Evolutionary conservation across 768 basidiomycete species (phyloP).

Genomic region (Ramaria sp.): DNA sequence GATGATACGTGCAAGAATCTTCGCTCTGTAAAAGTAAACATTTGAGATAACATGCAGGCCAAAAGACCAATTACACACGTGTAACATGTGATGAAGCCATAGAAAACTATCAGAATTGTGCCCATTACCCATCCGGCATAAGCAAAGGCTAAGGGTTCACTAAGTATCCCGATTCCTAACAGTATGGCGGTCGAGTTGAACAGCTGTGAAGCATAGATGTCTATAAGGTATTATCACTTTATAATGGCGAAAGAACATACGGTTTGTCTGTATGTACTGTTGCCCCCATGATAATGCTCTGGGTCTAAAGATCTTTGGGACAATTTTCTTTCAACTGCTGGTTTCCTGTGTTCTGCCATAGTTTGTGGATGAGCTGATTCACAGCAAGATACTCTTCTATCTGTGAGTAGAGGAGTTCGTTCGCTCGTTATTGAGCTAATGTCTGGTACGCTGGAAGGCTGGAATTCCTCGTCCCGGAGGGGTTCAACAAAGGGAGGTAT

Average conservation of each 20-base stretch:
- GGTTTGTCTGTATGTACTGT: conserved; percentile 35
- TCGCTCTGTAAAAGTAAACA: conserved; percentile 45
- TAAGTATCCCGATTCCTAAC: conserved; percentile 81
- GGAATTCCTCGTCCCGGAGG: conserved; percentile 3
- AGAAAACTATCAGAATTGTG: conserved; percentile 59
- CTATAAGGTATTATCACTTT: not conserved
- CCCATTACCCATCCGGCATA: conserved; percentile 86
- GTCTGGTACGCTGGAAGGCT: not conserved
- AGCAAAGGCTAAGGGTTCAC: conserved; percentile 84
- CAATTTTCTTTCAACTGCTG: not conserved
- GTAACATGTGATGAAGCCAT: conserved; percentile 77
- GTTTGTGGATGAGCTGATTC: not conserved
- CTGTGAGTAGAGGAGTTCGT: not conserved
- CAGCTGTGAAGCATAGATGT: conserved; percentile 34
- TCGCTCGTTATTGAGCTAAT: not conserved
- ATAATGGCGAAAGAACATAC: not conserved
- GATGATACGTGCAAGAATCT: conserved; percentile 73
- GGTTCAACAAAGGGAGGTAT: not conserved
- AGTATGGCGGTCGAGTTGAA: conserved; percentile 84
- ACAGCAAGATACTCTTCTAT: not conserved
- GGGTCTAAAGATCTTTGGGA: conserved; percentile 4
- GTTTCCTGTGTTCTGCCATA: not conserved
- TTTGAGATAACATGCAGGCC: not conserved
- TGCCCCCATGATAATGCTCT: conserved; percentile 30
- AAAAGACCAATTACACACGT: conserved; percentile 45